Conservation (phyloP, 2,329 filamentous ascomycete species). For the Rosellinia necatrix region DNA sequence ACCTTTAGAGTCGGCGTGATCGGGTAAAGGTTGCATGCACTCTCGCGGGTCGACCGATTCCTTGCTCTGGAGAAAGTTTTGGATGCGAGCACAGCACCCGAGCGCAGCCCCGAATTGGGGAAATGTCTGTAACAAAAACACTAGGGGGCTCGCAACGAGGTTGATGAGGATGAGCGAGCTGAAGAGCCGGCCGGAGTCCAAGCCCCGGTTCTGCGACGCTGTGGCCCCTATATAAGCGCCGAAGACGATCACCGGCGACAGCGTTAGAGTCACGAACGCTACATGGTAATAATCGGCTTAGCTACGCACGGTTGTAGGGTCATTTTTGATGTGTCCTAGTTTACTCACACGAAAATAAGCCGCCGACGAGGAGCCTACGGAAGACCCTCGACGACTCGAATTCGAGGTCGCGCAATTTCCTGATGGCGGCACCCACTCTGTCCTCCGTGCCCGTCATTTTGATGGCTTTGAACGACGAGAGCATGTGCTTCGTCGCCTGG, state of each 20-base stretch:
- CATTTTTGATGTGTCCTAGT: neutral
- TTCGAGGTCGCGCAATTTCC: conserved; percentile 17
- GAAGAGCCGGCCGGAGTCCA: conserved; percentile 25
- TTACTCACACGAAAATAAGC: conserved; percentile 19
- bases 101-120: conserved; percentile 25
- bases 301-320: neutral
- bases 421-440: conserved; percentile 8
- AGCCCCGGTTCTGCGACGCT: conserved; percentile 11
- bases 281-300: neutral
- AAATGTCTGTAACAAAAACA: conserved; percentile 24
- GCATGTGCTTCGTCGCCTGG: conserved; percentile 27
- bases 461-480: conserved; percentile 29
- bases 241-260: conserved; percentile 26
- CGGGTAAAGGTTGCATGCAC: neutral
- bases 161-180: conserved; percentile 30
- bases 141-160: conserved; percentile 25
- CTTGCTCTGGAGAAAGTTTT: conserved; percentile 26
- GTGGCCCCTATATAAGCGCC: conserved; percentile 26
- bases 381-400: conserved; percentile 19
- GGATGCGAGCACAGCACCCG: conserved; percentile 27
- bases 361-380: conserved; percentile 14
- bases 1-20: neutral
- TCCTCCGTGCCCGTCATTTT: conserved; percentile 25
- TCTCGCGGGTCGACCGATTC: conserved; percentile 22
- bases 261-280: conserved; percentile 25